phyloP scores from a whole-genome alignment of 257 asterid species.

The Nicotiana sylvestris region DNA sequence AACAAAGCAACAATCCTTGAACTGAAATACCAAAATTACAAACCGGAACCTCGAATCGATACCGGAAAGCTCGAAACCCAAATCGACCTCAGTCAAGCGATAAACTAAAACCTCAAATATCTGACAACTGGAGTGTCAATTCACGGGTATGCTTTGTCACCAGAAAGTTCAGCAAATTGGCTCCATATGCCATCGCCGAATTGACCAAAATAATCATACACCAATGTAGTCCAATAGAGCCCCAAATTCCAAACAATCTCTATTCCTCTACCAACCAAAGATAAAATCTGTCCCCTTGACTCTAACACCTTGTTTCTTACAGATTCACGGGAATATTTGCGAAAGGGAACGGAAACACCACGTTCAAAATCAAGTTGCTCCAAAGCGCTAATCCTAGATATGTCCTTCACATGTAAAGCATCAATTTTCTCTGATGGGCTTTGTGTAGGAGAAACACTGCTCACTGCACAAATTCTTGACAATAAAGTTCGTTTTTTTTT shows the following conservation, averaged over 20 bases:
- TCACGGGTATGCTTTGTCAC: slow-evolving; percentile 95
- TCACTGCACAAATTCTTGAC: slow-evolving; percentile 7
- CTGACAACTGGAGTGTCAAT: slow-evolving; percentile 61
- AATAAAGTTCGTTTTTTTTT: not conserved
- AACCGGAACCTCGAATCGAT: too few species aligned
- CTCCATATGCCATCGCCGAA: slow-evolving; percentile 83
- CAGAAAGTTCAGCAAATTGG: slow-evolving; percentile 86
- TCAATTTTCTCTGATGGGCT: not conserved
- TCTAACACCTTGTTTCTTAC: slow-evolving; percentile 86
- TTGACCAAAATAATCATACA: slow-evolving; percentile 77
- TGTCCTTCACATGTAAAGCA: not conserved
- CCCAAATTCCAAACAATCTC: slow-evolving; percentile 97
- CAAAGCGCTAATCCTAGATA: slow-evolving; percentile 43
- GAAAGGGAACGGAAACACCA: slow-evolving; percentile 83
- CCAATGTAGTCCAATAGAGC: slow-evolving; percentile 76
- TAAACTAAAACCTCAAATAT: too few species aligned
- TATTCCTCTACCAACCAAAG: slow-evolving; percentile 82
- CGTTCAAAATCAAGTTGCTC: slow-evolving; percentile 89
- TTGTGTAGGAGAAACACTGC: not conserved
- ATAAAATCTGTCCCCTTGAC: slow-evolving; percentile 80
- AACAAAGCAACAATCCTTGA: too few species aligned
- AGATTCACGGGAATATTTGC: slow-evolving; percentile 73
- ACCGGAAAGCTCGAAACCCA: too few species aligned
- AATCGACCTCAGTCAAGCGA: too few species aligned
- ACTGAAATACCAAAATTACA: too few species aligned